Percentiles rank a stretch among this genome's conserved stretches.
Conservation (phyloP, 164 flowering plant species). For the Warburgia ugandensis region DNA sequence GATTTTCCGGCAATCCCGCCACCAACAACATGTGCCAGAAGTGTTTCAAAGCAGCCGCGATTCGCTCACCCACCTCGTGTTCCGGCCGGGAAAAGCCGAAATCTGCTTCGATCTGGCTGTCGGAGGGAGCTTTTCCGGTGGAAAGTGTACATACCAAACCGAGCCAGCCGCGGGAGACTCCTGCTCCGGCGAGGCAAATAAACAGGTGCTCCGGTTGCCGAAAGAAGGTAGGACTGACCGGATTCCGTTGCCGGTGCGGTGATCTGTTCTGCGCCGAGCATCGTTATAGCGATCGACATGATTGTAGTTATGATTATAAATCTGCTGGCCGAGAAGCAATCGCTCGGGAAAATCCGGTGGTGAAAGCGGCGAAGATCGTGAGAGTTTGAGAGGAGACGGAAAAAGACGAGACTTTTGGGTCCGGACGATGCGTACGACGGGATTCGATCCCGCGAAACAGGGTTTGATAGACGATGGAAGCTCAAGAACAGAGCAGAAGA, state of each 20-base stretch:
- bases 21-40: conserved; percentile 28
- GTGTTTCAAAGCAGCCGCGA: conserved; percentile 22
- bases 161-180: conserved; percentile 3
- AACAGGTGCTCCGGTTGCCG: conserved; percentile 40
- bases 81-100: conserved; percentile 2
- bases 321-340: conserved; percentile 36
- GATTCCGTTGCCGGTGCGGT: conserved; percentile 44
- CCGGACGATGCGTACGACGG: no score
- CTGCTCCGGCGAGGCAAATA: conserved; percentile 12
- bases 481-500: no score
- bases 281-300: conserved; percentile 36
- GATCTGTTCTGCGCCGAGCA: conserved; percentile 36
- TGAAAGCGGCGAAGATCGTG: conserved; percentile 38
- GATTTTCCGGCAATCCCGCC: conserved; percentile 24
- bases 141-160: not conserved
- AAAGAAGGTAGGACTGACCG: conserved; percentile 39
- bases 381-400: not conserved
- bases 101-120: conserved; percentile 4
- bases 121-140: conserved; percentile 7
- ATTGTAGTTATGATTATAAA: conserved; percentile 34
- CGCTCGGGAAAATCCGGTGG: conserved; percentile 42
- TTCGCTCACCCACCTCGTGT: conserved; percentile 5
- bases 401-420: no score
- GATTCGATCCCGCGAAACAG: no score
- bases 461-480: no score